phyloP scores from a whole-genome alignment of 495 filamentous ascomycete species.

The Parathielavia hyrcaniae region DNA sequence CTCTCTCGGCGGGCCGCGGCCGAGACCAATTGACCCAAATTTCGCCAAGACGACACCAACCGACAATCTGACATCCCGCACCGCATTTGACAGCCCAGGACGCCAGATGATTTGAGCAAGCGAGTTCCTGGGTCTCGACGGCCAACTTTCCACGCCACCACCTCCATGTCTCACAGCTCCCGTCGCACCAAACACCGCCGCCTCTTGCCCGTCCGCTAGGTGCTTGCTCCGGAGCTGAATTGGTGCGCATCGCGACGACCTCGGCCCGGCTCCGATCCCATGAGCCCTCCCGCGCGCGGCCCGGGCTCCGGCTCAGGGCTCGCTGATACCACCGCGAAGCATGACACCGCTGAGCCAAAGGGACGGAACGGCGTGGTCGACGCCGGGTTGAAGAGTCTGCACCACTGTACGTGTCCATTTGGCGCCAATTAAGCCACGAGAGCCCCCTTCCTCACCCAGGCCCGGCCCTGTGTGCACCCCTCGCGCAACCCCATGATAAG shows the following conservation, averaged over 20 bases:
- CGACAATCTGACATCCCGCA: background rate
- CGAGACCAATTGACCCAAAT: background rate
- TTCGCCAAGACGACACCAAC: background rate
- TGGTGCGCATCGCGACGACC: background rate
- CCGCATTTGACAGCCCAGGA: background rate
- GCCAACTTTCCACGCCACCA: background rate
- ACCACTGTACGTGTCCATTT: constrained; percentile 59
- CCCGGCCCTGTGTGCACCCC: background rate
- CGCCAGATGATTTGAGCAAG: background rate
- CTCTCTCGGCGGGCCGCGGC: no score
- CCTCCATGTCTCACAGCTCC: constrained; percentile 1
- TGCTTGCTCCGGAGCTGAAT: constrained; percentile 1
- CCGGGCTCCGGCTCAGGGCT: constrained; percentile 32
- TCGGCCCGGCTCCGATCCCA: constrained; percentile 17
- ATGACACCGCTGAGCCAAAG: constrained; percentile 13
- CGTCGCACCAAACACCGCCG: background rate
- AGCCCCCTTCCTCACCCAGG: background rate
- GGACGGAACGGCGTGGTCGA: constrained; percentile 47
- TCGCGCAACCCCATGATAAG: background rate
- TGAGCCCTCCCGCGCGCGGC: constrained; percentile 26
- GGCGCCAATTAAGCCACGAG: constrained; percentile 3
- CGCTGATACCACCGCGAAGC: constrained; percentile 18
- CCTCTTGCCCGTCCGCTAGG: background rate
- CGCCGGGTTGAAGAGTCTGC: constrained; percentile 63
- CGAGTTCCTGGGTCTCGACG: background rate